These are phyloP conservation scores for Penicillium simplicissimum DNA, from an alignment of 495 filamentous ascomycete genomes.

Conservation along the genomic window DNA sequence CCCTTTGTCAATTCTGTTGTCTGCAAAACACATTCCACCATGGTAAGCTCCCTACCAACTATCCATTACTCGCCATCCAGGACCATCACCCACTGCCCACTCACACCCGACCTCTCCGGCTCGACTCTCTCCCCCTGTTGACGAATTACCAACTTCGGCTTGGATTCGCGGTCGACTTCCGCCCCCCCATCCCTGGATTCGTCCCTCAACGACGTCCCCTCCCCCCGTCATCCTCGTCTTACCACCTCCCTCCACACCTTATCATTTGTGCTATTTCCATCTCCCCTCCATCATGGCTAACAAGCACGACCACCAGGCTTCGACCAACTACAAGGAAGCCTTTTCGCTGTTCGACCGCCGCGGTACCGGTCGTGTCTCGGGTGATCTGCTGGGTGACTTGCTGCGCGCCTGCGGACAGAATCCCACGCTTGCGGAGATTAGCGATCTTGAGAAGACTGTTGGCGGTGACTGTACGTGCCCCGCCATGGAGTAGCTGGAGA, in stretches of 20 bases:
- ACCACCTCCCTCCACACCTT: neutral
- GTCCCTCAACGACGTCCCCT: neutral
- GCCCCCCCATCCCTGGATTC: slow-evolving; percentile 11
- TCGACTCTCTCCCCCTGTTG: neutral
- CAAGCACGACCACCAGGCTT: slow-evolving; percentile 68
- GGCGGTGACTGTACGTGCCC: slow-evolving; percentile 80
- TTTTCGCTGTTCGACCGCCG: slow-evolving; percentile 99
- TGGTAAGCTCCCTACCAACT: neutral
- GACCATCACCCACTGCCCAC: neutral
- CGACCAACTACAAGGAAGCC: slow-evolving; percentile 99
- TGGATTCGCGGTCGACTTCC: neutral
- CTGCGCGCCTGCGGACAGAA: slow-evolving; percentile 97
- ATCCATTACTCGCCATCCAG: neutral
- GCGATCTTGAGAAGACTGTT: slow-evolving; percentile 81
- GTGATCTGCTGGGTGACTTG: slow-evolving; percentile 87
- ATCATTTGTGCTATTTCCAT: neutral
- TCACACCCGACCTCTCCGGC: neutral
- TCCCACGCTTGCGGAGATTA: slow-evolving; percentile 88
- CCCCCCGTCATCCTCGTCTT: neutral
- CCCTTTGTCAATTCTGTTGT: slow-evolving; percentile 8
- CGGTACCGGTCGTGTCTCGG: slow-evolving; percentile 83
- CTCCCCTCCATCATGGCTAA: slow-evolving; percentile 31
- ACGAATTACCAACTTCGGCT: slow-evolving; percentile 6
- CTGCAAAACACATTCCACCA: neutral
- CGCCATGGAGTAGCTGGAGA: neutral